Evolutionary conservation across 805 yeast species (phyloP).

Genomic region (Cyberlindnera bimundalis): DNA sequence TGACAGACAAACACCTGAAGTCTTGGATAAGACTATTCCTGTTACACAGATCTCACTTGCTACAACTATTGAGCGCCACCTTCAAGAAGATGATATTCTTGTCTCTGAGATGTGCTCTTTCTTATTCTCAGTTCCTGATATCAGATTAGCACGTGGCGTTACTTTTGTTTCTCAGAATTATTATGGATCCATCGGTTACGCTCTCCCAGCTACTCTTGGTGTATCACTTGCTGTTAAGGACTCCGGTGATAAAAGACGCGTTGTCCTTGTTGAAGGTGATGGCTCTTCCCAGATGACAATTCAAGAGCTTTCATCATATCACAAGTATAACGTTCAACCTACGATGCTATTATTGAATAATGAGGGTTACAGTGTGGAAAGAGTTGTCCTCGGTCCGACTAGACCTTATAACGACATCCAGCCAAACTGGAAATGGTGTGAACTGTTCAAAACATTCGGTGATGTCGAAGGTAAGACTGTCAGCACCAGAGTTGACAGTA

Average conservation of each 20-base stretch:
- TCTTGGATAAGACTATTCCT: conserved; percentile 8
- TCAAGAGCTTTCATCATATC: conserved; percentile 59
- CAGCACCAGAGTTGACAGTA: conserved; percentile 35
- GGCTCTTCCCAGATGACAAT: conserved; percentile 68
- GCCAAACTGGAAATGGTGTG: conserved; percentile 51
- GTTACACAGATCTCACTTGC: conserved; percentile 37
- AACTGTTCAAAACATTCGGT: conserved; percentile 49
- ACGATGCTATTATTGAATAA: conserved; percentile 59
- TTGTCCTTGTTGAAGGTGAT: conserved; percentile 61
- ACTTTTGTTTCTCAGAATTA: conserved; percentile 57
- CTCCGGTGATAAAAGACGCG: conserved; percentile 33
- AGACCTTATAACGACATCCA: conserved; percentile 61
- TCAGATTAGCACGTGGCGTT: conserved; percentile 48
- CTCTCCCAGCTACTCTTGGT: conserved; percentile 62
- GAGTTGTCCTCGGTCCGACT: conserved; percentile 53
- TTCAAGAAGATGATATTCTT: conserved; percentile 53
- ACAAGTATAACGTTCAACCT: conserved; percentile 51
- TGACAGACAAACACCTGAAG: neutral
- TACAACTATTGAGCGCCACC: conserved; percentile 48
- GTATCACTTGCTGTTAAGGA: conserved; percentile 58
- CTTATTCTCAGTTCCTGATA: conserved; percentile 56
- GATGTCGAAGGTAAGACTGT: conserved; percentile 44
- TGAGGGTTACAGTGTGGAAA: conserved; percentile 64
- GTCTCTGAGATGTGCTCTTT: conserved; percentile 67
- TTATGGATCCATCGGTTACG: conserved; percentile 67